These are phyloP conservation scores for Agrostemma githago DNA, from an alignment of 148 eudicot genomes.

Conservation along the genomic window DNA sequence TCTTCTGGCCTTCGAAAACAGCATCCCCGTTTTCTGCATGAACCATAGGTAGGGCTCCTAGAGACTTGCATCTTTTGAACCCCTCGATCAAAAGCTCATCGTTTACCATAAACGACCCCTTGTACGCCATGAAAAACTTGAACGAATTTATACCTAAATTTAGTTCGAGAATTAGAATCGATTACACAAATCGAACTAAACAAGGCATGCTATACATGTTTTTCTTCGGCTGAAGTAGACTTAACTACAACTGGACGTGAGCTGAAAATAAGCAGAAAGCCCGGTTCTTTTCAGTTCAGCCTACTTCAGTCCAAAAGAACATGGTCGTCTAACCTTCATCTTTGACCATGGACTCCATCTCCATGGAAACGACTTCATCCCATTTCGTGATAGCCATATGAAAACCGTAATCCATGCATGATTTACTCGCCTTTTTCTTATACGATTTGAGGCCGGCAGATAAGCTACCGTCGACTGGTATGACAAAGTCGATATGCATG, in stretches of 20 bases:
- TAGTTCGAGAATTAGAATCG: slow-evolving; percentile 1
- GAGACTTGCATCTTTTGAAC: slow-evolving; percentile 81
- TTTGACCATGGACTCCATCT: slow-evolving; percentile 93
- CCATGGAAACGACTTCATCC: slow-evolving; percentile 76
- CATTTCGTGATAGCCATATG: slow-evolving; percentile 97
- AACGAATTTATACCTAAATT: slow-evolving; percentile 86
- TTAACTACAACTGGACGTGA: no score
- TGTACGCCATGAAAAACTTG: slow-evolving; percentile 95
- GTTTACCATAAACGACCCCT: slow-evolving; percentile 81
- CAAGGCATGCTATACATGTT: no score
- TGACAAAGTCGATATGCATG: slow-evolving; percentile 94
- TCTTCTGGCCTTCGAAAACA: slow-evolving; percentile 94
- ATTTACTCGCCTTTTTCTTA: slow-evolving; percentile 51
- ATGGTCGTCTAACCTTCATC: slow-evolving; percentile 56
- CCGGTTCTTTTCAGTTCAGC: no score
- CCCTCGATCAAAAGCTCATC: slow-evolving; percentile 91
- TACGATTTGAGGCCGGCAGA: slow-evolving; percentile 70
- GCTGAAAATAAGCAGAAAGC: no score
- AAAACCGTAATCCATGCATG: slow-evolving; percentile 97
- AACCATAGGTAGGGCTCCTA: slow-evolving; percentile 97
- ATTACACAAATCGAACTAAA: background rate
- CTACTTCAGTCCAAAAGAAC: background rate
- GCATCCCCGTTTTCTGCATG: slow-evolving; percentile 99
- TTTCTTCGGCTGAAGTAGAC: no score
- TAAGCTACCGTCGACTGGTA: slow-evolving; percentile 79